These are phyloP conservation scores for Solanum chacoense DNA, from an alignment of 305 asterid genomes.

Conservation along the genomic window DNA sequence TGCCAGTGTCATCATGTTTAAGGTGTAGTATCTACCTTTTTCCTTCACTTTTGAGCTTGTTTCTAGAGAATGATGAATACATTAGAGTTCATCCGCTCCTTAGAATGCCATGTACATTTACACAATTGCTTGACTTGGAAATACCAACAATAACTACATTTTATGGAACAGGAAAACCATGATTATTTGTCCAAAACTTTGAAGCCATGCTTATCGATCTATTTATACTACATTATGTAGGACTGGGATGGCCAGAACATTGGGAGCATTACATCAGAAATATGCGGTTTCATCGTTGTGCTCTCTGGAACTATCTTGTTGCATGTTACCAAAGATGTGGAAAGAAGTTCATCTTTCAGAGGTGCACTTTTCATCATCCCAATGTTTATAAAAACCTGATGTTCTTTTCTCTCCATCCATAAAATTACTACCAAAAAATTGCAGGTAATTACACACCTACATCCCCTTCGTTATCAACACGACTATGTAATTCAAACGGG, in stretches of 20 bases:
- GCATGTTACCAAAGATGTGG: constrained; percentile 57
- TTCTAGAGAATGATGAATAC: neutral
- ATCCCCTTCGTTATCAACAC: constrained; percentile 56
- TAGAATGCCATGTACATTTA: neutral
- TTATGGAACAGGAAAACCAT: neutral
- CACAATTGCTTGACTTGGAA: neutral
- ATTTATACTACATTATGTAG: constrained; percentile 13
- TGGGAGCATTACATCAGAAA: constrained; percentile 53
- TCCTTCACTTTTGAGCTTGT: neutral
- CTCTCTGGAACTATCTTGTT: constrained; percentile 70
- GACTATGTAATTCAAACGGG: constrained; percentile 49
- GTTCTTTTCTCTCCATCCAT: neutral
- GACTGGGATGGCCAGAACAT: constrained; percentile 74
- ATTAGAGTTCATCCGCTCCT: neutral
- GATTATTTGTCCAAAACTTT: neutral
- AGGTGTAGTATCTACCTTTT: constrained; percentile 31
- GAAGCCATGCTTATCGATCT: neutral
- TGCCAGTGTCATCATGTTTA: constrained; percentile 79
- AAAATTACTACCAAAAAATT: neutral
- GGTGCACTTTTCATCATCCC: constrained; percentile 19
- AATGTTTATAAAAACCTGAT: neutral
- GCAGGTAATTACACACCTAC: constrained; percentile 49
- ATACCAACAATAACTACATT: neutral
- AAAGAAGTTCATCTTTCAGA: constrained; percentile 50
- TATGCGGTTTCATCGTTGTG: constrained; percentile 68